Conservation (phyloP, 1,139 yeast species). For the Candida tropicalis region DNA sequence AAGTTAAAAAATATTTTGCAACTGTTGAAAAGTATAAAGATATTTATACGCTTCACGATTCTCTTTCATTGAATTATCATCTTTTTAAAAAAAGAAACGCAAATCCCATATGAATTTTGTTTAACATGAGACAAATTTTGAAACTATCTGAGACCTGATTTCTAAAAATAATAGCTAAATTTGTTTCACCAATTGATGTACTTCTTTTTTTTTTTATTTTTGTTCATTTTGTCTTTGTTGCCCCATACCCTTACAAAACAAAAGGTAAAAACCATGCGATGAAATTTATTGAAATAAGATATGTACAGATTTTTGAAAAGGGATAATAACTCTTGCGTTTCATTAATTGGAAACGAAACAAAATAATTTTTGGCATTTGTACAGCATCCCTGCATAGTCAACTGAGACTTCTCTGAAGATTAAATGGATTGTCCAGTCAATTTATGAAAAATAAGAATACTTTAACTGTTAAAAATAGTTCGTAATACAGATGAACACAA, state of each 20-base stretch:
- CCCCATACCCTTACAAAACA: constrained; percentile 5
- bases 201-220: background rate
- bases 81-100: background rate
- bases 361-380: background rate
- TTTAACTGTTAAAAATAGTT: too few relatives aligned
- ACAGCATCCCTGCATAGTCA: background rate
- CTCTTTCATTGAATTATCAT: background rate
- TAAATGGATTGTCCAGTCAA: too few relatives aligned
- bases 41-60: constrained; percentile 1
- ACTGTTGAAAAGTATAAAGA: background rate
- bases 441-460: too few relatives aligned
- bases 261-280: background rate
- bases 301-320: background rate
- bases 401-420: too few relatives aligned
- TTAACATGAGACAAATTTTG: background rate
- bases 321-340: background rate
- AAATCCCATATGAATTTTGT: background rate
- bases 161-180: constrained; percentile 2
- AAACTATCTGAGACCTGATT: background rate
- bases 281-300: background rate
- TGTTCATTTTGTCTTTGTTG: background rate
- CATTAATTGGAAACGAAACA: background rate
- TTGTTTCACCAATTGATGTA: constrained; percentile 6
- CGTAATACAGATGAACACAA: too few relatives aligned
- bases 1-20: background rate